Evolutionary conservation across 2,329 filamentous ascomycete species (phyloP).

Genomic region (Apiospora sp.): DNA sequence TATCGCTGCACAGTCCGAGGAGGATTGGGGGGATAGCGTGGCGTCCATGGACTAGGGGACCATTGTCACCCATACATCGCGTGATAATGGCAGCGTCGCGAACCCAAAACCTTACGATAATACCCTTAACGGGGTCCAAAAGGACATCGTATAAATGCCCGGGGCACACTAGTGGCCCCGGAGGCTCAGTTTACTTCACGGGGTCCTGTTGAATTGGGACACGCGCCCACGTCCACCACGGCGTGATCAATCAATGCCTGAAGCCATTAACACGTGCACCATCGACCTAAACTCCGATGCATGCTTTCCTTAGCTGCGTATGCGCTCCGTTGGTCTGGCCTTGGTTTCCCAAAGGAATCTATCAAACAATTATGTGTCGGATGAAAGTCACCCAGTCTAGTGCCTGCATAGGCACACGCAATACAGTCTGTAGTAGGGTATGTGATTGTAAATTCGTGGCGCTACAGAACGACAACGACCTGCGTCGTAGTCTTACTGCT

Average conservation of each 20-base stretch:
- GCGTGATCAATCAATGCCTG: not conserved
- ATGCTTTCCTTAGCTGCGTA: not conserved
- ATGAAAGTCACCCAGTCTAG: not conserved
- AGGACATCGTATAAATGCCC: not conserved
- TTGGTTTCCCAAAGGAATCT: not conserved
- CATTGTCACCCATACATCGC: slow-evolving; percentile 3
- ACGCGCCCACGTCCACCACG: not conserved
- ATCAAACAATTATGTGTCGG: not conserved
- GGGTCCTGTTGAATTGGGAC: not conserved
- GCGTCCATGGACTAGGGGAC: not conserved
- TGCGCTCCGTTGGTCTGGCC: not conserved
- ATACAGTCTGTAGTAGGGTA: not conserved
- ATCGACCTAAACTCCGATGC: slow-evolving; percentile 2
- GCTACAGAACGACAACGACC: no score
- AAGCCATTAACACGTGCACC: slow-evolving; percentile 11
- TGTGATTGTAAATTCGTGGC: not conserved
- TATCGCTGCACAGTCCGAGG: not conserved
- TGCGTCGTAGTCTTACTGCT: no score
- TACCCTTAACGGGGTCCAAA: no score
- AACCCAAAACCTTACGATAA: slow-evolving; percentile 17
- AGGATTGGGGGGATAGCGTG: not conserved
- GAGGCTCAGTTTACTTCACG: not conserved
- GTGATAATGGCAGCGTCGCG: slow-evolving; percentile 16
- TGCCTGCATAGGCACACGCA: no score
- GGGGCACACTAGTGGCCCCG: not conserved